Evolutionary conservation across 1,284 basidiomycete species (phyloP), one percentile per base, ranked within the genome.

Genomic region (Ganoderma meredithae): DNA sequence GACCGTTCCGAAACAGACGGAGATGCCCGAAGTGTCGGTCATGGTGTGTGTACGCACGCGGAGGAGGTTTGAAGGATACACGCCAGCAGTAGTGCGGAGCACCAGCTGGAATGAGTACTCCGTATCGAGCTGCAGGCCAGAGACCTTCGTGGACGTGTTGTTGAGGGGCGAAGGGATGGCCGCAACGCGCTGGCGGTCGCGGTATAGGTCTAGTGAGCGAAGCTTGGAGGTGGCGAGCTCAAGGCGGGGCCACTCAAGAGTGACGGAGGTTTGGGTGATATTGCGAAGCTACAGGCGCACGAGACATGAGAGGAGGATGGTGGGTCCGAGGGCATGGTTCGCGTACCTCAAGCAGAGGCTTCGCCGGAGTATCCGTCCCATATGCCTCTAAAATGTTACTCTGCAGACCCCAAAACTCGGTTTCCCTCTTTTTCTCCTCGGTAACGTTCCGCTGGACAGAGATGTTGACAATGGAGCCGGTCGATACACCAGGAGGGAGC

Each of bases 391-490:
- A 76, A 65, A 98, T 97, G 19, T 90, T 84, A 36, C 88, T 83
- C 79, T 98, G 97, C 53, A 98, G 83, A 1, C 85, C 80, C 90
- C 90, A 92, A 78, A 98, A 98, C 27, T 93, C 90, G 3, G 83
- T 80, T 72, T 95, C 91, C 68, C 95, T 87, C 72, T 89, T 87
- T 75, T 91, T 88, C 80, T 98, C 96, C 71, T 96, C 95, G 0
- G 84, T 78, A 39, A 89, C 79, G 78, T 98, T 97, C 71, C 95
- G 90, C 72, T 94, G 87, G 17, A 98, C 95, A 6, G 95, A 91
- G 78, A 98, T 98, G 77, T 96, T 97, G 74, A 98, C 94, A 73
- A 98, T 98, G n/a, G 95, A 97, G 10, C 96, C 96, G 0, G 96
- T 90, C 3, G 93, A 90, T 1, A 95, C 91, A 19, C 95, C 96